phyloP scores from a whole-genome alignment of 108 stramenopile species.

The Parietichytrium sp. region DNA sequence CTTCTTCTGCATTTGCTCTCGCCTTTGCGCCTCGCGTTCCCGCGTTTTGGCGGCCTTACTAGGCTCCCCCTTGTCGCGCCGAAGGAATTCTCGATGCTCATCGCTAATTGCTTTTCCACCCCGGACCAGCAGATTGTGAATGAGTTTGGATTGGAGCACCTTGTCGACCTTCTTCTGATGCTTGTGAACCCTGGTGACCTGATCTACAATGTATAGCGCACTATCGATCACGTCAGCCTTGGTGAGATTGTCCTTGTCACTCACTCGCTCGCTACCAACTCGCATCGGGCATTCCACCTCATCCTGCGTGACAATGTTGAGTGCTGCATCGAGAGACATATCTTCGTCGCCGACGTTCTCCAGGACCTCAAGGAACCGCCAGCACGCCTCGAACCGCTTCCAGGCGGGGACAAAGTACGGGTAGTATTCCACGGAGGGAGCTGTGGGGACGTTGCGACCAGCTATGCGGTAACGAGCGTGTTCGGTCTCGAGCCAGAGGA shows the following conservation, averaged over 20 bases:
- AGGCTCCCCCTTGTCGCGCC: not conserved
- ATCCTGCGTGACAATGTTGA: not conserved
- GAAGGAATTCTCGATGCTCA: not conserved
- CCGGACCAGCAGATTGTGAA: not conserved
- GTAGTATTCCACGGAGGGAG: not conserved
- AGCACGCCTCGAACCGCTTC: constrained; percentile 35
- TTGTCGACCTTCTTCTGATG: not conserved
- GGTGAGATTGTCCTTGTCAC: too few relatives aligned
- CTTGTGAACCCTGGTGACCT: not conserved
- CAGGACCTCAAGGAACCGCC: not conserved
- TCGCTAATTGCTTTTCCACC: not conserved
- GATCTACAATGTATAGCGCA: not conserved
- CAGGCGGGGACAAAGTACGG: not conserved
- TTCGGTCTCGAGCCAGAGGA: constrained; percentile 29
- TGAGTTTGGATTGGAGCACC: not conserved
- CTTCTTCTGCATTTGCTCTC: not conserved
- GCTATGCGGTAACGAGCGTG: constrained; percentile 19
- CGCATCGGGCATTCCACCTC: not conserved
- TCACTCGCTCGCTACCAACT: not conserved
- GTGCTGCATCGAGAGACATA: not conserved
- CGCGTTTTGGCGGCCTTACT: constrained; percentile 23
- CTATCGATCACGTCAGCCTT: constrained; percentile 2
- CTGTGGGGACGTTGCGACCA: not conserved
- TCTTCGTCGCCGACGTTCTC: not conserved
- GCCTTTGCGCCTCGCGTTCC: constrained; percentile 23